Evolutionary conservation across 2,329 filamentous ascomycete species (phyloP).

Genomic region (Rhinocladiella similis): DNA sequence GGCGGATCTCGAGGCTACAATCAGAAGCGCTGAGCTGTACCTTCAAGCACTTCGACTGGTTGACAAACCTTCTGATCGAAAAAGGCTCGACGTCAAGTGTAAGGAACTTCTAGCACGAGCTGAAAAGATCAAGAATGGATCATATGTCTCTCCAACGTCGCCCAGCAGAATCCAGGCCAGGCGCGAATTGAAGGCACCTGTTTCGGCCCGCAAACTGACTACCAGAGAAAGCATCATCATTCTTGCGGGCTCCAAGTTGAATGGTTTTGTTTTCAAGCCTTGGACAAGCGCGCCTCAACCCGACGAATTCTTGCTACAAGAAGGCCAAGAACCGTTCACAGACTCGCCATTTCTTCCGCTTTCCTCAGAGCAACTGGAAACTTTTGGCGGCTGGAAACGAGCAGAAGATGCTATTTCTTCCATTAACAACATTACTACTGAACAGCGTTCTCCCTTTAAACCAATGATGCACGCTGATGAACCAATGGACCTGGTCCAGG

Average conservation of each 20-base stretch:
- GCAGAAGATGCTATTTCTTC: slow-evolving; percentile 65
- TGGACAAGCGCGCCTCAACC: slow-evolving; percentile 69
- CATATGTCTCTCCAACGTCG: slow-evolving; percentile 1
- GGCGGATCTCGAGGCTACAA: slow-evolving; percentile 72
- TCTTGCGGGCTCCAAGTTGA: slow-evolving; percentile 73
- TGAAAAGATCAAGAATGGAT: slow-evolving; percentile 67
- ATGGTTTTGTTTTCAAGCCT: slow-evolving; percentile 79
- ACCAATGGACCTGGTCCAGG: slow-evolving; percentile 81
- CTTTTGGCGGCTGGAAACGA: slow-evolving; percentile 83
- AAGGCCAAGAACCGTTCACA: slow-evolving; percentile 58
- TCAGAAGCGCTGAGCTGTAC: slow-evolving; percentile 76
- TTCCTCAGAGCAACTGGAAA: slow-evolving; percentile 69
- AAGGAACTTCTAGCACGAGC: slow-evolving; percentile 69
- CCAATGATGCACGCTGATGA: slow-evolving; percentile 59
- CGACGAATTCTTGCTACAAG: slow-evolving; percentile 60
- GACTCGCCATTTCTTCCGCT: slow-evolving; percentile 70
- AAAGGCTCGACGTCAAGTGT: slow-evolving; percentile 67
- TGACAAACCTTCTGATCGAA: slow-evolving; percentile 61
- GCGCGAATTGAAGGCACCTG: slow-evolving; percentile 28
- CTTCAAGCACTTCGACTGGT: slow-evolving; percentile 72
- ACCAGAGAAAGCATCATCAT: slow-evolving; percentile 75
- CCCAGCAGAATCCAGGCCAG: slow-evolving; percentile 9
- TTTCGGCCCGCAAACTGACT: slow-evolving; percentile 61
- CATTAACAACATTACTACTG: slow-evolving; percentile 34
- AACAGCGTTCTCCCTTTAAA: slow-evolving; percentile 20